A percentile compares a stretch with the other conserved stretches of the same genome.
Conservation (phyloP, 2,329 filamentous ascomycete genomes). For the Plectosphaerella plurivora region DNA sequence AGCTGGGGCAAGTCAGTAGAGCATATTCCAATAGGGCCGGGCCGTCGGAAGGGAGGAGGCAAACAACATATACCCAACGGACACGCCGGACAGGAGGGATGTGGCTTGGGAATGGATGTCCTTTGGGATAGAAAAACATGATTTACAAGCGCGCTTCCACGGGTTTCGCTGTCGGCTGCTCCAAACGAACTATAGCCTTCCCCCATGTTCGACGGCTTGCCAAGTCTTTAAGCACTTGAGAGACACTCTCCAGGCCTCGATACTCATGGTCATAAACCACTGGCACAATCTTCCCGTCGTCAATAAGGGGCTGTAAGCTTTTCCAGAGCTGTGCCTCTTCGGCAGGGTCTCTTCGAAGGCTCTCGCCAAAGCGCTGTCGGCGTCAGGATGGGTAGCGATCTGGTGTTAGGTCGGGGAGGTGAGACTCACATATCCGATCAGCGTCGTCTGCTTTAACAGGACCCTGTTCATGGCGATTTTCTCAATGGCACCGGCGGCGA, state of each 20-base stretch:
- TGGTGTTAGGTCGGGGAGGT: neutral
- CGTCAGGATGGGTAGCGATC: neutral
- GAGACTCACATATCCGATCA: conserved; percentile 46
- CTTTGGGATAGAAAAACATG: neutral
- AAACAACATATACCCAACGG: neutral
- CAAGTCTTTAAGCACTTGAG: conserved; percentile 46
- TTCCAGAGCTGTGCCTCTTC: conserved; percentile 45
- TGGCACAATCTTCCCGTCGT: conserved; percentile 41
- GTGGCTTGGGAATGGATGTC: neutral
- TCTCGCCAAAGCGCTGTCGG: conserved; percentile 52
- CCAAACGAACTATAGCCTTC: conserved; percentile 48
- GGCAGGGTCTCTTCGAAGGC: conserved; percentile 40
- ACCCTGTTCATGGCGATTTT: conserved; percentile 61
- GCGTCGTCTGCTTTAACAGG: conserved; percentile 45
- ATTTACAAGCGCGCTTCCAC: neutral
- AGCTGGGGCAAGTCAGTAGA: too few species aligned
- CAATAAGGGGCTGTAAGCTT: conserved; percentile 42
- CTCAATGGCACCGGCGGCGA: conserved; percentile 62
- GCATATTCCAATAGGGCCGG: too few species aligned
- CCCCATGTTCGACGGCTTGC: conserved; percentile 46
- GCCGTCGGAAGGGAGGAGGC: too few species aligned
- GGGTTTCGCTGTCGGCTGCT: conserved; percentile 7
- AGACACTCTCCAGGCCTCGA: conserved; percentile 42
- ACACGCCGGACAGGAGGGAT: neutral
- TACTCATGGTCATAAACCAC: conserved; percentile 45